Conservation (phyloP, 2,329 filamentous ascomycete species). For the Neonectria punicea region DNA sequence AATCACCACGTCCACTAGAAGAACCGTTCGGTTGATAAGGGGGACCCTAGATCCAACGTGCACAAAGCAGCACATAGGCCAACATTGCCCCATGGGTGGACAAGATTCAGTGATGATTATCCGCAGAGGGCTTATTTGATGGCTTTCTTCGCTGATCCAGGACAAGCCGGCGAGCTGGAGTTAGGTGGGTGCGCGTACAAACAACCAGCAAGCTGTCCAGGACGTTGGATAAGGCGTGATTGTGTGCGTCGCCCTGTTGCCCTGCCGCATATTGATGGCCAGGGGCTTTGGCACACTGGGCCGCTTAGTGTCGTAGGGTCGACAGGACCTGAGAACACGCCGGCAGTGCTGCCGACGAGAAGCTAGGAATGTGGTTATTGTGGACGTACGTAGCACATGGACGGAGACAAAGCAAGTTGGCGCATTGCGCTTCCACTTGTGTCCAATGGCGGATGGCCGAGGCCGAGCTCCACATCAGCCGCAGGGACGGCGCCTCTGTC, state of each 20-base stretch:
- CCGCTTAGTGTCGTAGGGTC: slow-evolving; percentile 9
- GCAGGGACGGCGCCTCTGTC: slow-evolving; percentile 28
- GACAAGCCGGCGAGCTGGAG: not conserved
- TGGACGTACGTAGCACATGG: not conserved
- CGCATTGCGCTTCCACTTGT: slow-evolving; percentile 33
- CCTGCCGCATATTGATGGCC: slow-evolving; percentile 5
- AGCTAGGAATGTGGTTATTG: not conserved
- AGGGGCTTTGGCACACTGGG: not conserved
- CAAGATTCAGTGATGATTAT: slow-evolving; percentile 14
- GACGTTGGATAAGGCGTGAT: slow-evolving; percentile 18
- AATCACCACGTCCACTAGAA: slow-evolving; percentile 19
- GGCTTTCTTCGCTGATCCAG: not conserved
- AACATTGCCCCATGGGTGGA: slow-evolving; percentile 5
- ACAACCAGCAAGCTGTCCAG: not conserved
- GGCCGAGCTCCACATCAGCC: slow-evolving; percentile 30
- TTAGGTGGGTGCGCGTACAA: slow-evolving; percentile 6
- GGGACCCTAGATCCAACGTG: slow-evolving; percentile 15
- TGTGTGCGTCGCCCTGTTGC: slow-evolving; percentile 11
- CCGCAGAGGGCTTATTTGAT: slow-evolving; percentile 11
- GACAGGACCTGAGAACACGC: not conserved
- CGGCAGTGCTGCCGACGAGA: not conserved
- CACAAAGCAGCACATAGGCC: not conserved
- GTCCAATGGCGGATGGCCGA: slow-evolving; percentile 24
- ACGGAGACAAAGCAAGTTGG: slow-evolving; percentile 13
- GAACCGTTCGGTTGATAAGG: slow-evolving; percentile 25